Evolutionary conservation across 495 filamentous ascomycete species (phyloP).

Genomic region (Trichocladium uniseriatum): DNA sequence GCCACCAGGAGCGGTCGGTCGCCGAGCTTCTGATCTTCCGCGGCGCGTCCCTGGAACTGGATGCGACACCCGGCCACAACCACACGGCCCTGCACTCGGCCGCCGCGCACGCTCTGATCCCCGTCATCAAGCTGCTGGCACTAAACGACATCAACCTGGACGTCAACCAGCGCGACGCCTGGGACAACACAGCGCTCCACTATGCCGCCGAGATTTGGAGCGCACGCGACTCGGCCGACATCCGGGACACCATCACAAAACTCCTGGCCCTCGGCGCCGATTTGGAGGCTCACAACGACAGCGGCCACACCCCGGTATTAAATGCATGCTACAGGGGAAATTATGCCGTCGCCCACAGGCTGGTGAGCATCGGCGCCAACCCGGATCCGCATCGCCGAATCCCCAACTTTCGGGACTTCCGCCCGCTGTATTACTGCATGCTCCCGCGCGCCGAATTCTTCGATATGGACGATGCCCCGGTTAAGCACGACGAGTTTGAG

Average conservation of each 20-base stretch:
- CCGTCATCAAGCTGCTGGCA: constrained; percentile 23
- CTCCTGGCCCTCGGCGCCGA: constrained; percentile 24
- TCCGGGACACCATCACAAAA: constrained; percentile 19
- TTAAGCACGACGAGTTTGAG: constrained; percentile 22
- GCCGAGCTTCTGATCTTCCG: constrained; percentile 27
- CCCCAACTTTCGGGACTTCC: constrained; percentile 18
- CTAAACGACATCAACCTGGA: constrained; percentile 15
- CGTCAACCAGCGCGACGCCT: constrained; percentile 17
- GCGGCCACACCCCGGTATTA: constrained; percentile 19
- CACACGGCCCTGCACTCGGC: constrained; percentile 24
- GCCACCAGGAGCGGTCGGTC: constrained; percentile 22
- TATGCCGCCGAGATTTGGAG: constrained; percentile 17
- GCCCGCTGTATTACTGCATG: constrained; percentile 20
- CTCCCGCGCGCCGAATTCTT: constrained; percentile 19
- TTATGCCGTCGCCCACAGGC: constrained; percentile 18
- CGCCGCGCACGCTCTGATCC: constrained; percentile 17
- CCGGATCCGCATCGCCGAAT: constrained; percentile 19
- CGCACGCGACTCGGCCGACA: constrained; percentile 13
- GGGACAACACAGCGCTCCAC: constrained; percentile 22
- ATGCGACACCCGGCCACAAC: constrained; percentile 11
- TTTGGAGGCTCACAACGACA: constrained; percentile 18
- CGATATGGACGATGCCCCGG: constrained; percentile 17
- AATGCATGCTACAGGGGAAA: constrained; percentile 23
- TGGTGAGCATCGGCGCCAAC: constrained; percentile 20
- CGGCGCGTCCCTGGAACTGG: constrained; percentile 24